Evolutionary conservation across 345 rosid genomes (phyloP).

Genomic region (Heritiera littoralis): DNA sequence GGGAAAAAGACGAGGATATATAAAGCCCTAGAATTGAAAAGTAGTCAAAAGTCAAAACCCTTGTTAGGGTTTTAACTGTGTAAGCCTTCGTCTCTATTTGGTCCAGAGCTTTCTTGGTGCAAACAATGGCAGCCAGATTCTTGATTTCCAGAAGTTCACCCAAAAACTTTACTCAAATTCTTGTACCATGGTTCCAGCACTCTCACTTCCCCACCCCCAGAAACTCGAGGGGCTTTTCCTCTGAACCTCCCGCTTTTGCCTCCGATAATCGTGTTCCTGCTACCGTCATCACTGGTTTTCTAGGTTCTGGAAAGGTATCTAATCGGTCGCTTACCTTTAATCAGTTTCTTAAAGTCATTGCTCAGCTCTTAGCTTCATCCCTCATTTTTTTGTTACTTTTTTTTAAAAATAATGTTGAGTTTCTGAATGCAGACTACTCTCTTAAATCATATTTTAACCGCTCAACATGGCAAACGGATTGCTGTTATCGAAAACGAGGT

Average conservation of each 20-base stretch:
- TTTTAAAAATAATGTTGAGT: neutral
- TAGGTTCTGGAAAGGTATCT: slow-evolving; percentile 69
- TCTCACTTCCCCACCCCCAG: slow-evolving; percentile 19
- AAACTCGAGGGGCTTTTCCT: slow-evolving; percentile 26
- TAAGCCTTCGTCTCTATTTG: neutral
- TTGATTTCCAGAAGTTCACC: slow-evolving; percentile 30
- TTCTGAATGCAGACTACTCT: slow-evolving; percentile 57
- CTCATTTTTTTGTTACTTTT: neutral
- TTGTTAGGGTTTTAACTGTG: neutral
- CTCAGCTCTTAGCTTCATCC: neutral
- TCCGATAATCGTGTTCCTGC: slow-evolving; percentile 58
- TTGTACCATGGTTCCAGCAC: slow-evolving; percentile 19
- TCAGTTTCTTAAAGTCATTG: neutral
- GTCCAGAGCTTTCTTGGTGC: slow-evolving; percentile 15
- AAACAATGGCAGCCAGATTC: slow-evolving; percentile 28
- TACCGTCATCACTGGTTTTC: slow-evolving; percentile 75
- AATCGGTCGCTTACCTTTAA: neutral
- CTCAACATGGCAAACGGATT: slow-evolving; percentile 72
- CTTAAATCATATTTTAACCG: slow-evolving; percentile 69
- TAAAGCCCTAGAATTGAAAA: neutral
- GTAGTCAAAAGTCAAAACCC: neutral
- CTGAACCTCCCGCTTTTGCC: slow-evolving; percentile 25
- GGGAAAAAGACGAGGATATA: neutral
- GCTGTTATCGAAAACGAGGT: slow-evolving; percentile 90
- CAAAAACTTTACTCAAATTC: slow-evolving; percentile 14